Conservation (phyloP, 1,139 yeast genomes). For the Candida mesenterica region DNA sequence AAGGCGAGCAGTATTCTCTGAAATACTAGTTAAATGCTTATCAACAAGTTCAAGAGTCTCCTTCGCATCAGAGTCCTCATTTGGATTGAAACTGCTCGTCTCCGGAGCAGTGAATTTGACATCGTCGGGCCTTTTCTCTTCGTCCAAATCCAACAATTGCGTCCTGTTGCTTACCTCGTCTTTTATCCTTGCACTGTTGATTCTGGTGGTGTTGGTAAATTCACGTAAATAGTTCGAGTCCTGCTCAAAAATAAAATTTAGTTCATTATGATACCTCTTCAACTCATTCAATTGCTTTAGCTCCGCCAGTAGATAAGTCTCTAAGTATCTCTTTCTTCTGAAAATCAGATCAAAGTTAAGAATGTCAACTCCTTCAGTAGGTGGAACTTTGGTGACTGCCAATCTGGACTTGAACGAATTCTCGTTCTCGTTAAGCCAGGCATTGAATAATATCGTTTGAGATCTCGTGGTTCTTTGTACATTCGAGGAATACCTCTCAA, state of each 20-base stretch:
- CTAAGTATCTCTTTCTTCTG: conserved; percentile 31
- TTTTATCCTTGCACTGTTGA: conserved; percentile 9
- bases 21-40: conserved; percentile 19
- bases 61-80: conserved; percentile 24
- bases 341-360: conserved; percentile 32
- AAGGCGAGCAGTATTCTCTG: conserved; percentile 19
- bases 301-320: conserved; percentile 44
- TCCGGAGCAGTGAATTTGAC: not conserved
- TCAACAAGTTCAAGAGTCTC: conserved; percentile 20
- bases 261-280: conserved; percentile 25
- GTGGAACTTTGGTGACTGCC: conserved; percentile 35
- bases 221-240: conserved; percentile 35
- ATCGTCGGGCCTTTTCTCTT: not conserved
- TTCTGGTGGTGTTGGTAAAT: conserved; percentile 13
- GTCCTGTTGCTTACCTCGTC: conserved; percentile 8
- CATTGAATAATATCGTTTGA: conserved; percentile 26
- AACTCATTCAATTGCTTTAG: conserved; percentile 37
- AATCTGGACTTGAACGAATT: conserved; percentile 35
- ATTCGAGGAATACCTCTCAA: conserved; percentile 25
- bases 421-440: conserved; percentile 30
- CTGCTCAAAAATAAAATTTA: conserved; percentile 26
- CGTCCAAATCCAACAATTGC: conserved; percentile 1
- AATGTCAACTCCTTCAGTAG: conserved; percentile 22
- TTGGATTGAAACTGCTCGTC: conserved; percentile 22
- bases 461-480: conserved; percentile 25